Evolutionary conservation across 345 rosid genomes (phyloP).

Genomic region (Durio zibethinus): DNA sequence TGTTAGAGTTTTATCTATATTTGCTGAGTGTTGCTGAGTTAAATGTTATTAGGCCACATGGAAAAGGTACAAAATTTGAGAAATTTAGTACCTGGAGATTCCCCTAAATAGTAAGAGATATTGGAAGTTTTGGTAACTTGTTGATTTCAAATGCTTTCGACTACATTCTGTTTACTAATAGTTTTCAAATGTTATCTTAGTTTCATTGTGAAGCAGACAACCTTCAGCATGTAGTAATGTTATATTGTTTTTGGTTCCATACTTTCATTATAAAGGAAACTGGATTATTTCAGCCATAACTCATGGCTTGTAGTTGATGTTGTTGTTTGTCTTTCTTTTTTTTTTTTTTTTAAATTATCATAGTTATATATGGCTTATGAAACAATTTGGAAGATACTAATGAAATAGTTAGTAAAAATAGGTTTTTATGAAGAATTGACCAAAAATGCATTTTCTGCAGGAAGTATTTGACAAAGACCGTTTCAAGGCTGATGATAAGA

Average conservation of each 20-base stretch:
- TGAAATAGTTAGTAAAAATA: not conserved
- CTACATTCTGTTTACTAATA: not conserved
- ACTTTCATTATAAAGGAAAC: too few relatives aligned
- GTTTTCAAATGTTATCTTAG: not conserved
- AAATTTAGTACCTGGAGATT: too few relatives aligned
- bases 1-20: not conserved
- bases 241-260: too few relatives aligned
- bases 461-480: conserved; percentile 97
- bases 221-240: not conserved
- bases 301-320: too few relatives aligned
- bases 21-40: not conserved
- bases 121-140: not conserved
- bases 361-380: not conserved
- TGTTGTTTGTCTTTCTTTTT: too few relatives aligned
- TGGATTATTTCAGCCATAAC: too few relatives aligned
- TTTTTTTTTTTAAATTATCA: not conserved
- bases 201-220: not conserved
- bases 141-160: not conserved
- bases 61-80: too few relatives aligned
- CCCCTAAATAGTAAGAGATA: too few relatives aligned
- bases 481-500: conserved; percentile 97
- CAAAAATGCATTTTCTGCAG: conserved; percentile 31
- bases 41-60: not conserved
- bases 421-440: not conserved
- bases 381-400: not conserved